These are phyloP conservation scores for Ceratocystis papillata DNA, from an alignment of 2,329 filamentous ascomycete genomes.

Conservation along the genomic window DNA sequence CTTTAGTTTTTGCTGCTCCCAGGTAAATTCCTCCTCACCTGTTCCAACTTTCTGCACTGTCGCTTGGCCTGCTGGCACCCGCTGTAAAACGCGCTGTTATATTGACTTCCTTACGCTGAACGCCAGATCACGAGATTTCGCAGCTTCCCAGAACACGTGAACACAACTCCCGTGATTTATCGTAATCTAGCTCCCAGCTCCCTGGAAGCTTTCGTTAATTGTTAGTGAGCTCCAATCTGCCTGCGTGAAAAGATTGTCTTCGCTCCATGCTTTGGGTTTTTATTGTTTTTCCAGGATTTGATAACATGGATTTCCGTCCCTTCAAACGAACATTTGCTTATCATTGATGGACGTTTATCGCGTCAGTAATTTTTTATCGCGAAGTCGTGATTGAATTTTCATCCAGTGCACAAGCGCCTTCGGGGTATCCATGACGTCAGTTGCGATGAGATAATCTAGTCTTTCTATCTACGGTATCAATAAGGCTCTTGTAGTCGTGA, in stretches of 20 bases:
- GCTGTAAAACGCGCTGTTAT: slow-evolving; percentile 10
- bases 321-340: neutral
- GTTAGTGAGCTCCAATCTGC: neutral
- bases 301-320: neutral
- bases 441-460: neutral
- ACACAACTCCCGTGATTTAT: slow-evolving; percentile 36
- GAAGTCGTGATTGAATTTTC: slow-evolving; percentile 10
- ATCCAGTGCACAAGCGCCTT: neutral
- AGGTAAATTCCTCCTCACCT: neutral
- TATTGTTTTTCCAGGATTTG: neutral
- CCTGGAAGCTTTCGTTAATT: slow-evolving; percentile 25
- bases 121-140: slow-evolving; percentile 41
- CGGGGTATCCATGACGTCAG: neutral
- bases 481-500: neutral
- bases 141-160: slow-evolving; percentile 38
- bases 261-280: neutral
- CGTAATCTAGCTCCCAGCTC: slow-evolving; percentile 8
- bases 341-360: slow-evolving; percentile 9
- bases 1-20: neutral
- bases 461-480: neutral
- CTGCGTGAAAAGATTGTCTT: neutral
- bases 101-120: slow-evolving; percentile 9
- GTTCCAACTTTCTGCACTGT: neutral
- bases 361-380: slow-evolving; percentile 4
- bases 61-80: neutral